Conservation (phyloP, 2,329 filamentous ascomycete species). For the Pseudocercospora macadamiae region DNA sequence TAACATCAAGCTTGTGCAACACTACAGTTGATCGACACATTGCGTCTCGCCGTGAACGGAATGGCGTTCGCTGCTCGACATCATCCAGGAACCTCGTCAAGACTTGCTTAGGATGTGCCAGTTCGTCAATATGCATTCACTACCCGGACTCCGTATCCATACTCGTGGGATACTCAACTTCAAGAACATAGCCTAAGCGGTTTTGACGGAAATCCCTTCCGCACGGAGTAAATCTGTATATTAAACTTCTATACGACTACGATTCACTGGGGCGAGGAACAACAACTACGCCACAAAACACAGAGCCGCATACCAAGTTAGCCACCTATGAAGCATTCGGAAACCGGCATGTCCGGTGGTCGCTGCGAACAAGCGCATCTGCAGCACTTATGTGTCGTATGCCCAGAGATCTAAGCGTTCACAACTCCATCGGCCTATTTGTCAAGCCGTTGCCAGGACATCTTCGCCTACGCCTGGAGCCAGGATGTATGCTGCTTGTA, state of each 20-base stretch:
- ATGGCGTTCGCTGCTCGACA: neutral
- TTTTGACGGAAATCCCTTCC: slow-evolving; percentile 1
- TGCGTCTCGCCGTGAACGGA: neutral
- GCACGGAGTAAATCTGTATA: neutral
- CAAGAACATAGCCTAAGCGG: neutral
- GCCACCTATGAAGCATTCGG: neutral
- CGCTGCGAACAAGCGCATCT: neutral
- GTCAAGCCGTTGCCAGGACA: neutral
- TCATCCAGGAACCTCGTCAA: neutral
- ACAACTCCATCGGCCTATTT: neutral
- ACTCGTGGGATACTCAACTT: neutral
- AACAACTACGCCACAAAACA: neutral
- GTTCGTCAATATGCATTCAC: neutral
- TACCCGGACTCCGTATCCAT: neutral
- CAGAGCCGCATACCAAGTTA: neutral
- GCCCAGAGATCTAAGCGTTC: neutral
- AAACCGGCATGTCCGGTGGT: neutral
- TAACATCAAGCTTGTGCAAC: neutral
- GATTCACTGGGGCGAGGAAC: neutral
- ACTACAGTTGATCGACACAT: neutral
- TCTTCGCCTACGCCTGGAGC: neutral
- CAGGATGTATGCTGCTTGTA: neutral
- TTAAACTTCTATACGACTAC: slow-evolving; percentile 2
- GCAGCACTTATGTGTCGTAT: neutral
- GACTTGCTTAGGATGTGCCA: neutral